Percentiles rank a stretch among this genome's conserved stretches.
phyloP scores from a whole-genome alignment of 2,329 filamentous ascomycete genomes.

The Ophiocordyceps robertsii region DNA sequence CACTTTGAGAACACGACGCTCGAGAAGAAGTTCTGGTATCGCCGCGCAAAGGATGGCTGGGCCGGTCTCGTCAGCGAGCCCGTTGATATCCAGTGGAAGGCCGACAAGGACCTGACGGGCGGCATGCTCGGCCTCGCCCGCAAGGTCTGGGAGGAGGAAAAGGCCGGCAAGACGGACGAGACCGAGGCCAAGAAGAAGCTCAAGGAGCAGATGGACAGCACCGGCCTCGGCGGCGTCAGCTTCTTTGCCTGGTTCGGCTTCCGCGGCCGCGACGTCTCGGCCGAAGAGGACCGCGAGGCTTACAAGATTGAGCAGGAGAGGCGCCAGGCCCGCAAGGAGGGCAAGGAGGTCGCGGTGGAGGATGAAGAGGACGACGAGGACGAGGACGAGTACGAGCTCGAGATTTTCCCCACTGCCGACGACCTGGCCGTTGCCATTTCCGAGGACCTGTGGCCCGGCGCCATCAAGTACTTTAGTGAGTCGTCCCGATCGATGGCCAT shows the following conservation, averaged over 20 bases:
- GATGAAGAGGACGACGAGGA: conserved; percentile 49
- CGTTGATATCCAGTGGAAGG: conserved; percentile 76
- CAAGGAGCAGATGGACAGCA: conserved; percentile 42
- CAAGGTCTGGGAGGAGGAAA: conserved; percentile 50
- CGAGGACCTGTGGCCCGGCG: conserved; percentile 80
- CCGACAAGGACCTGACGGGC: conserved; percentile 64
- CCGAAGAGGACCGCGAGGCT: conserved; percentile 56
- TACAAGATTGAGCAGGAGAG: conserved; percentile 46
- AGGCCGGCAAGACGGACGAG: conserved; percentile 27
- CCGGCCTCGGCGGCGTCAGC: conserved; percentile 51
- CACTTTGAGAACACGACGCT: conserved; percentile 66
- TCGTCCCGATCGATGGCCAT: conserved; percentile 8
- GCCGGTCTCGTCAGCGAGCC: conserved; percentile 76
- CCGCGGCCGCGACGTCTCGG: conserved; percentile 53
- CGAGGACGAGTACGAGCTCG: conserved; percentile 53
- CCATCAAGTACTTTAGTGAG: conserved; percentile 85
- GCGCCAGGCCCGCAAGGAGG: conserved; percentile 32
- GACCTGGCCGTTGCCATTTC: conserved; percentile 67
- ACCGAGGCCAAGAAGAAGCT: conserved; percentile 36
- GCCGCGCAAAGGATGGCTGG: conserved; percentile 54
- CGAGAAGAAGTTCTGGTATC: conserved; percentile 88
- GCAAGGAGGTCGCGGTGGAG: conserved; percentile 34
- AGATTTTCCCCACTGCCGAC: conserved; percentile 81
- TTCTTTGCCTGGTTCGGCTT: conserved; percentile 91
- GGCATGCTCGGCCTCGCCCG: conserved; percentile 65